phyloP scores from a whole-genome alignment of 345 rosid genomes.

The Syzygium oleosum region DNA sequence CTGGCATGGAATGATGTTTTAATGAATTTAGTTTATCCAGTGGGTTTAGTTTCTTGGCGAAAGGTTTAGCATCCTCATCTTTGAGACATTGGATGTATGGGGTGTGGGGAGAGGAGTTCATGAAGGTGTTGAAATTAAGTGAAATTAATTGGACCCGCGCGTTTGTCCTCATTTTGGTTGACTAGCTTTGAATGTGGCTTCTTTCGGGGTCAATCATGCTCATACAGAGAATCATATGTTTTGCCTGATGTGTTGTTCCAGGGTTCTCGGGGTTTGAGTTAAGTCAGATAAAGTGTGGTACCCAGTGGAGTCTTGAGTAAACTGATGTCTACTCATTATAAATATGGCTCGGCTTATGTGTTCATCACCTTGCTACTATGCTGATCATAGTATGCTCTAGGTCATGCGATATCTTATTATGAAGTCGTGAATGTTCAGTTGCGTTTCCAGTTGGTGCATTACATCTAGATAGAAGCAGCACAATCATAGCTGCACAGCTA shows the following conservation, averaged over 20 bases:
- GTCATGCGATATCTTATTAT: neutral
- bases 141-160: neutral
- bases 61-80: neutral
- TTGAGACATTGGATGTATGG: neutral
- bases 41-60: neutral
- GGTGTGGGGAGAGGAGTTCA: neutral
- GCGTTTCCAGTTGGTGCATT: neutral
- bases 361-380: neutral
- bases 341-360: neutral
- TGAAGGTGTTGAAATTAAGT: neutral
- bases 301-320: neutral
- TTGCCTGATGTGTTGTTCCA: neutral
- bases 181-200: neutral
- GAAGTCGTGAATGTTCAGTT: neutral
- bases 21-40: neutral
- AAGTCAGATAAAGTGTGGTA: neutral
- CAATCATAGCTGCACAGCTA: neutral
- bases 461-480: neutral
- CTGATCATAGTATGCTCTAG: too few species aligned
- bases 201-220: neutral
- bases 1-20: neutral
- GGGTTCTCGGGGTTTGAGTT: neutral
- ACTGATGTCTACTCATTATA: neutral
- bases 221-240: neutral
- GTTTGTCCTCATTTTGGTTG: neutral